Percentiles rank a stretch among this genome's conserved stretches.
Conservation (phyloP, 2,329 filamentous ascomycete species). For the Scytalidium lignicola region DNA sequence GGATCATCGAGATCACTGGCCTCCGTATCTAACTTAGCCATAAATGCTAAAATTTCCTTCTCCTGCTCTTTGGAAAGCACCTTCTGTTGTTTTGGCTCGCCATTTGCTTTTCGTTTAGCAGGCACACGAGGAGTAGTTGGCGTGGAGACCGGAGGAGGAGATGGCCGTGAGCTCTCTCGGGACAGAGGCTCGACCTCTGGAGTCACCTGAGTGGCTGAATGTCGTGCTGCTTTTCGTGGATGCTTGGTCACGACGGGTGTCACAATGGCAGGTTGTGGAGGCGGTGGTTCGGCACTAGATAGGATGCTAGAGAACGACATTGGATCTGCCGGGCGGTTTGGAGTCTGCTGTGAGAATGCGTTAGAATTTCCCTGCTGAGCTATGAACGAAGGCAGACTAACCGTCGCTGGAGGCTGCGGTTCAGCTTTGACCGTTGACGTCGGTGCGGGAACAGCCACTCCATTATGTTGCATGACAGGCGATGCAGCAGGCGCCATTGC, state of each 20-base stretch:
- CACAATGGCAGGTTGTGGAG: constrained; percentile 5
- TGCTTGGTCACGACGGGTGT: constrained; percentile 12
- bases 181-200: constrained; percentile 20
- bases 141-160: constrained; percentile 34
- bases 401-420: constrained; percentile 15
- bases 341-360: constrained; percentile 46
- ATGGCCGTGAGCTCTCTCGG: constrained; percentile 35
- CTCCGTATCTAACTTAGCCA: constrained; percentile 55
- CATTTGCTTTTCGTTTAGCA: constrained; percentile 30
- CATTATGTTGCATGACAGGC: constrained; percentile 41
- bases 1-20: constrained; percentile 51
- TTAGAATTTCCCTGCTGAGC: constrained; percentile 9
- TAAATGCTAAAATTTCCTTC: constrained; percentile 62
- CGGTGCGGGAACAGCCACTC: constrained; percentile 28
- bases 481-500: constrained; percentile 37
- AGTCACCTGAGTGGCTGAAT: constrained; percentile 12
- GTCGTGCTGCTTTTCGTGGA: constrained; percentile 21
- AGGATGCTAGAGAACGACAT: constrained; percentile 98
- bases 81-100: constrained; percentile 51
- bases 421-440: constrained; percentile 13
- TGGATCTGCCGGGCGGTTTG: constrained; percentile 71
- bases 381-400: constrained; percentile 11
- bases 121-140: constrained; percentile 39
- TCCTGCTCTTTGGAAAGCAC: constrained; percentile 53
- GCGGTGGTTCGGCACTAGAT: constrained; percentile 67